Evolutionary conservation across 1,139 yeast species (phyloP).

Genomic region (Saccharomycopsis crataegensis): DNA sequence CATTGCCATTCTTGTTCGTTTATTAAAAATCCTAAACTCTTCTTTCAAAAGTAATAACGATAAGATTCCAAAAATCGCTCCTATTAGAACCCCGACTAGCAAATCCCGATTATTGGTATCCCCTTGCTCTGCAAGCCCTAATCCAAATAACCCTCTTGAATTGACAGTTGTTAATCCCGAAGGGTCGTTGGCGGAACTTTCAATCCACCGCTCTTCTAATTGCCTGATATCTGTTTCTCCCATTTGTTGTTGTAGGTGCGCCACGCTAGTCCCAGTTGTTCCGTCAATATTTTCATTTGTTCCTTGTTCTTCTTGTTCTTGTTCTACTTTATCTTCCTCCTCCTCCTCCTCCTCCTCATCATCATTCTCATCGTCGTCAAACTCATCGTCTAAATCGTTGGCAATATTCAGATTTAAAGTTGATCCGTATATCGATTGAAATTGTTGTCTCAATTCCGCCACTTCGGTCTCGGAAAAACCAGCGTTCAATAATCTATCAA

Average conservation of each 20-base stretch:
- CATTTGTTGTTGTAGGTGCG: slow-evolving; percentile 16
- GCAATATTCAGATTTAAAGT: slow-evolving; percentile 30
- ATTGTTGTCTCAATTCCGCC: slow-evolving; percentile 63
- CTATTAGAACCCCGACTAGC: slow-evolving; percentile 55
- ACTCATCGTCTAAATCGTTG: slow-evolving; percentile 19
- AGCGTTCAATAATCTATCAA: slow-evolving; percentile 73
- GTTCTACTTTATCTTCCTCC: slow-evolving; percentile 23
- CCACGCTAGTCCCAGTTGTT: neutral
- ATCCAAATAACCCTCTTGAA: slow-evolving; percentile 25
- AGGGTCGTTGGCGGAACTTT: slow-evolving; percentile 56
- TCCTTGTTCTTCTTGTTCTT: neutral
- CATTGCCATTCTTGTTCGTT: slow-evolving; percentile 54
- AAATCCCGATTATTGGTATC: slow-evolving; percentile 45
- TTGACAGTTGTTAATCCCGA: slow-evolving; percentile 28
- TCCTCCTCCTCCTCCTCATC: slow-evolving; percentile 29
- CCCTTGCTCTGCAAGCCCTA: slow-evolving; percentile 28
- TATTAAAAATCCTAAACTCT: slow-evolving; percentile 46
- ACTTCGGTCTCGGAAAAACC: slow-evolving; percentile 80
- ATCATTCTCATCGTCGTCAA: slow-evolving; percentile 15
- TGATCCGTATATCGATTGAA: slow-evolving; percentile 57
- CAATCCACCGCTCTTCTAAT: slow-evolving; percentile 87
- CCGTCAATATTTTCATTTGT: neutral
- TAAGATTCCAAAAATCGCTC: slow-evolving; percentile 57
- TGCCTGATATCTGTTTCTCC: slow-evolving; percentile 40
- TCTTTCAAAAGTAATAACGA: slow-evolving; percentile 52